phyloP scores from a whole-genome alignment of 345 rosid genomes.

The Litchi chinensis region DNA sequence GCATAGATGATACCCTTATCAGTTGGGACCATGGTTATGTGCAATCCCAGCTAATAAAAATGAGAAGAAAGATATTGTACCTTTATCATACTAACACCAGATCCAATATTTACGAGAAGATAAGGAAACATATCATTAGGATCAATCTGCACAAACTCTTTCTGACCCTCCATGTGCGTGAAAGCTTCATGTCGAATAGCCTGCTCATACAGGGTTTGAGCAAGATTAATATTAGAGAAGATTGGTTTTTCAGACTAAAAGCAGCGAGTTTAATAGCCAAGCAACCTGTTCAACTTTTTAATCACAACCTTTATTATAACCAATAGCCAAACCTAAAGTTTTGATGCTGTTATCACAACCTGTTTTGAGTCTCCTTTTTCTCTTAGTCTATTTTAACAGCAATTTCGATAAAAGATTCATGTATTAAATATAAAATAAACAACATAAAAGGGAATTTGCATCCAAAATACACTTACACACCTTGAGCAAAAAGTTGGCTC shows the following conservation, averaged over 20 bases:
- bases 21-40: conserved; percentile 13
- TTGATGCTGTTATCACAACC: not conserved
- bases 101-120: conserved; percentile 97
- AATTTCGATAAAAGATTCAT: conserved; percentile 1
- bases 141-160: conserved; percentile 96
- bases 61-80: conserved; percentile 37
- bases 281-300: not conserved
- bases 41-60: conserved; percentile 9
- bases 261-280: not conserved
- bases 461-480: conserved; percentile 59
- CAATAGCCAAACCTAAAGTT: not conserved
- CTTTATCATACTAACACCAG: conserved; percentile 99
- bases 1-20: conserved; percentile 1
- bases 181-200: conserved; percentile 99
- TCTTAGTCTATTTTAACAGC: not conserved
- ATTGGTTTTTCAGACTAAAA: not conserved
- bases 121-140: conserved; percentile 89
- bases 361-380: not conserved
- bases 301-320: not conserved
- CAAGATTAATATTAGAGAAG: not conserved
- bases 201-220: conserved; percentile 39
- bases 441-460: conserved; percentile 14
- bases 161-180: conserved; percentile 92
- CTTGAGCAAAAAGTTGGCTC: conserved; percentile 98
- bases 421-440: not conserved